Conservation (phyloP, 2,329 filamentous ascomycete genomes). For the Ophiostoma sp. region DNA sequence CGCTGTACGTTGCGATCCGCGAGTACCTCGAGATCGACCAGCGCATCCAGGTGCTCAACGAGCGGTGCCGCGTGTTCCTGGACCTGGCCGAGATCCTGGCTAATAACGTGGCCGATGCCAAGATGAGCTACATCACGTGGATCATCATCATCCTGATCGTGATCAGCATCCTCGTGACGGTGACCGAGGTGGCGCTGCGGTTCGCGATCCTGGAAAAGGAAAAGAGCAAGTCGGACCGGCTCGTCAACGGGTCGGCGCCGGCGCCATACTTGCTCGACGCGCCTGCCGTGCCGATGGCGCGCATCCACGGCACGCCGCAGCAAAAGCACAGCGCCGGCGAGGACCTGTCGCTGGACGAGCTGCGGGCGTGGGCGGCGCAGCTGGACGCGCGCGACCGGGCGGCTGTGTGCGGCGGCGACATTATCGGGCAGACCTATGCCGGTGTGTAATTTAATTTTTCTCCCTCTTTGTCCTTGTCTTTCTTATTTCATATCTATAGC, state of each 20-base stretch:
- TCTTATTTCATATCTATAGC: conserved; percentile 9
- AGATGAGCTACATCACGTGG: conserved; percentile 96
- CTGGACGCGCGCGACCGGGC: conserved; percentile 25
- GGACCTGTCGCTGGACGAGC: conserved; percentile 26
- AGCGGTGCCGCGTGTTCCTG: conserved; percentile 91
- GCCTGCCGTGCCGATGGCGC: background rate
- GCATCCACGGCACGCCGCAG: background rate
- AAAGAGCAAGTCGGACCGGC: conserved; percentile 36
- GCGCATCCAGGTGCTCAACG: conserved; percentile 93
- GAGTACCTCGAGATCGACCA: conserved; percentile 97
- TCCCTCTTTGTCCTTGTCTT: background rate
- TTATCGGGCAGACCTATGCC: conserved; percentile 27
- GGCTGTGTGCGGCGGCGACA: conserved; percentile 27
- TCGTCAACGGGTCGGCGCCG: conserved; percentile 3
- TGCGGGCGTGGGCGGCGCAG: conserved; percentile 26
- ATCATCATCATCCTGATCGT: conserved; percentile 94
- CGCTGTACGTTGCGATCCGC: conserved; percentile 86
- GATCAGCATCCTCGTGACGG: conserved; percentile 84
- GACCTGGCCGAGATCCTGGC: conserved; percentile 93
- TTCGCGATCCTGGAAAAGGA: conserved; percentile 64
- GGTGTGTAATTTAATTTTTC: conserved; percentile 22
- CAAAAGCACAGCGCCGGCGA: conserved; percentile 8
- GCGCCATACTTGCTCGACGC: background rate
- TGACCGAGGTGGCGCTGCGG: conserved; percentile 78
- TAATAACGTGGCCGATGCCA: conserved; percentile 85